These are phyloP conservation scores for Abelmoschus esculentus DNA, from an alignment of 345 rosid genomes.

Conservation along the genomic window DNA sequence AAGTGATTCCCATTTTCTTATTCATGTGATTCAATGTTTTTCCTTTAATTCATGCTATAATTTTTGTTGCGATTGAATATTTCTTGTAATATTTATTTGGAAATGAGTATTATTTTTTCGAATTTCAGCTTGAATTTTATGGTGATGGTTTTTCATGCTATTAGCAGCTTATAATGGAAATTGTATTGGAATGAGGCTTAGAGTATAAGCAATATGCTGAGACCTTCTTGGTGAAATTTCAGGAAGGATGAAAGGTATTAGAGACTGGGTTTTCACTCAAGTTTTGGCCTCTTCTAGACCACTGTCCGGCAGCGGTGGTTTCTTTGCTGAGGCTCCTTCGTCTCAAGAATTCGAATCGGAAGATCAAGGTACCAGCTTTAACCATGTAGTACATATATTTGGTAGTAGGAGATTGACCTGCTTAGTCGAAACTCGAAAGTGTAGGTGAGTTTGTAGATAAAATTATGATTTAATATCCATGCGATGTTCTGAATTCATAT, in stretches of 20 bases:
- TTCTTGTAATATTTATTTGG: not conserved
- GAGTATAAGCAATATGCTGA: not conserved
- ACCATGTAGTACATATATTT: not conserved
- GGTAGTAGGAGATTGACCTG: not conserved
- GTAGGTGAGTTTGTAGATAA: too few species aligned
- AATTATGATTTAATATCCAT: not conserved
- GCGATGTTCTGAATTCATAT: not conserved
- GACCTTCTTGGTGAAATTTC: not conserved
- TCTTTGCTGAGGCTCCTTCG: conserved; percentile 26
- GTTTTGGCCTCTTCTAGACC: conserved; percentile 56
- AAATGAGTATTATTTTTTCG: not conserved
- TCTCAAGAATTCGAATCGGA: conserved; percentile 26
- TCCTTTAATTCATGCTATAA: not conserved
- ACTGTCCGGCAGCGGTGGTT: conserved; percentile 42
- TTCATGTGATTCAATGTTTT: not conserved
- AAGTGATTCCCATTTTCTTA: not conserved
- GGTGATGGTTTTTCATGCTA: not conserved
- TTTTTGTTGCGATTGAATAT: not conserved
- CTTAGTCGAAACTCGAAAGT: not conserved
- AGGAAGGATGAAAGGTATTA: conserved; percentile 62
- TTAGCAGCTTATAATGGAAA: not conserved
- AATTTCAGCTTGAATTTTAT: not conserved
- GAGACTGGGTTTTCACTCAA: conserved; percentile 68
- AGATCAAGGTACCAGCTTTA: conserved; percentile 34
- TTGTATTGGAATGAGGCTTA: not conserved